Conservation (phyloP, 805 yeast genomes). For the Saccharomycopsis selenospora region DNA sequence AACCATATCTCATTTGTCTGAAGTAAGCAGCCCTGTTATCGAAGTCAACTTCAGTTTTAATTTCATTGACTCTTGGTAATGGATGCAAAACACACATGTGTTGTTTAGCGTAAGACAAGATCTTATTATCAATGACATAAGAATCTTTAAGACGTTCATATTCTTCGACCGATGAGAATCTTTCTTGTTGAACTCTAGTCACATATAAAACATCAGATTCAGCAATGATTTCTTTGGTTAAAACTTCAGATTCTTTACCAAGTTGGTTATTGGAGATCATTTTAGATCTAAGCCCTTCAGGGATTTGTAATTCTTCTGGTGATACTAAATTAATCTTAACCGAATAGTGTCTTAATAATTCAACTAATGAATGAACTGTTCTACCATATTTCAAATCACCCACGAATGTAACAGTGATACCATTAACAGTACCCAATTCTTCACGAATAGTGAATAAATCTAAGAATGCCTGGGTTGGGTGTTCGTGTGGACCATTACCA, state of each 20-base stretch:
- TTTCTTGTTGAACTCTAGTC: slow-evolving; percentile 96
- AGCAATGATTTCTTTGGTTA: slow-evolving; percentile 80
- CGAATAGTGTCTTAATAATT: slow-evolving; percentile 83
- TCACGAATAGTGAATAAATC: slow-evolving; percentile 98
- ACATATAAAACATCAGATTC: slow-evolving; percentile 93
- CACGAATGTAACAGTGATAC: slow-evolving; percentile 96
- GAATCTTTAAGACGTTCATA: slow-evolving; percentile 86
- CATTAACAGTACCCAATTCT: slow-evolving; percentile 97
- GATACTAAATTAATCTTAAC: slow-evolving; percentile 88
- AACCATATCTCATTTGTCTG: slow-evolving; percentile 98
- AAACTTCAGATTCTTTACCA: slow-evolving; percentile 62
- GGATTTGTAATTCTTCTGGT: slow-evolving; percentile 82
- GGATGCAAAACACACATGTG: slow-evolving; percentile 99
- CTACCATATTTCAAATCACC: slow-evolving; percentile 98
- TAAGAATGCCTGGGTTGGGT: slow-evolving; percentile 97
- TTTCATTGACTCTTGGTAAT: slow-evolving; percentile 93
- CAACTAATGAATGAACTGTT: slow-evolving; percentile 94
- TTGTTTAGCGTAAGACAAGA: slow-evolving; percentile 86
- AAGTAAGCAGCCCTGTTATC: slow-evolving; percentile 99
- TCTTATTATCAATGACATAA: slow-evolving; percentile 87
- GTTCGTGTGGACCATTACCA: slow-evolving; percentile 97
- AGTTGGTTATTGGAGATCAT: slow-evolving; percentile 62
- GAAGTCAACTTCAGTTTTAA: slow-evolving; percentile 96
- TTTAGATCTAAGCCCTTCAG: slow-evolving; percentile 62
- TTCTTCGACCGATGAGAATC: slow-evolving; percentile 69